A percentile compares a stretch with the other conserved stretches of the same genome.
Conservation (phyloP, 1,284 basidiomycete species). For the Ganoderma lucidum region DNA sequence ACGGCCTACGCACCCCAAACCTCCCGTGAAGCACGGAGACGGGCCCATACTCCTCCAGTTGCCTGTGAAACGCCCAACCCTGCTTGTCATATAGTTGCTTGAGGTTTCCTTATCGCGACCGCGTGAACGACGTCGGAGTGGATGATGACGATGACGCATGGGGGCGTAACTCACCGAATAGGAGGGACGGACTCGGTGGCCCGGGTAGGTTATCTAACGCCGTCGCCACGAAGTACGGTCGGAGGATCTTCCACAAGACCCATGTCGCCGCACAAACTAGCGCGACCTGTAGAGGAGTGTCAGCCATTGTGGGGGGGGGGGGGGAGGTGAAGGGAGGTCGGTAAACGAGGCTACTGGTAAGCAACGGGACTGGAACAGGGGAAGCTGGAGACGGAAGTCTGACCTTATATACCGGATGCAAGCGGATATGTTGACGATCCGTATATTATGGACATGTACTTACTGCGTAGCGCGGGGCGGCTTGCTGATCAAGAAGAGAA, state of each 20-base stretch:
- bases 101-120: constrained; percentile 24
- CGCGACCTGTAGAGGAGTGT: background rate
- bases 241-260: constrained; percentile 23
- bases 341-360: background rate
- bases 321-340: background rate
- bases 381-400: background rate
- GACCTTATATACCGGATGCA: background rate
- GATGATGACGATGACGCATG: background rate
- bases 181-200: constrained; percentile 20
- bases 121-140: background rate
- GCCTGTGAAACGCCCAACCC: constrained; percentile 22
- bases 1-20: constrained; percentile 14
- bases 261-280: constrained; percentile 13
- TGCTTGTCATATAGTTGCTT: constrained; percentile 22
- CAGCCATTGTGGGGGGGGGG: constrained; percentile 5
- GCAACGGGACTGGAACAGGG: background rate
- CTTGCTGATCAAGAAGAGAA: no score
- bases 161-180: constrained; percentile 19
- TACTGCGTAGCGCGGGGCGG: no score
- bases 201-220: constrained; percentile 26
- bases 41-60: constrained; percentile 21
- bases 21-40: constrained; percentile 18
- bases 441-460: background rate
- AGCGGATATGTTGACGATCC: background rate
- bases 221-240: constrained; percentile 13